phyloP scores from a whole-genome alignment of 495 filamentous ascomycete genomes.

The Penicillium chermesinum region DNA sequence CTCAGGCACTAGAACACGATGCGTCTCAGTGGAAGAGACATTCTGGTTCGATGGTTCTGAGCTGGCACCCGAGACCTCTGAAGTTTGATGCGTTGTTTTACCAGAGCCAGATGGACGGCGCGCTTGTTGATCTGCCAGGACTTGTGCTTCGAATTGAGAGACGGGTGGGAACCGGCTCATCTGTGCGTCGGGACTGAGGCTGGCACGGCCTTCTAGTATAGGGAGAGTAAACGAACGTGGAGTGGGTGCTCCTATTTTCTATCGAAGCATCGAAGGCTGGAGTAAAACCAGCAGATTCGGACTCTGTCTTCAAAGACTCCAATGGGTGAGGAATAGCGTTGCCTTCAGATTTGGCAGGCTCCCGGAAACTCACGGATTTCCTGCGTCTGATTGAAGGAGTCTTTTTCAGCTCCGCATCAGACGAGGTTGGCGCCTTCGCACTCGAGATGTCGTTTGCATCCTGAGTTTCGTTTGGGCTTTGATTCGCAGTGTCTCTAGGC shows the following conservation, averaged over 20 bases:
- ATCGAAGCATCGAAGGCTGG: conserved; percentile 16
- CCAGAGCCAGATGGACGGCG: neutral
- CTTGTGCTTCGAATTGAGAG: conserved; percentile 40
- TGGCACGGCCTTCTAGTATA: neutral
- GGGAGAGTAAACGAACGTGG: neutral
- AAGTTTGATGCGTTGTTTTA: neutral
- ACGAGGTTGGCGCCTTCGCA: neutral
- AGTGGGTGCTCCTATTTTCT: conserved; percentile 9
- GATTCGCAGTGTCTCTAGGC: neutral
- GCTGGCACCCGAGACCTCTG: neutral
- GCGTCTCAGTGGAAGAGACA: neutral
- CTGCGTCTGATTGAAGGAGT: conserved; percentile 3
- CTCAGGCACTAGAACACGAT: neutral
- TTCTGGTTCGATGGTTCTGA: too few relatives aligned
- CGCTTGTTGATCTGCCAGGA: conserved; percentile 24
- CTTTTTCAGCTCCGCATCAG: neutral
- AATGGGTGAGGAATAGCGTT: neutral
- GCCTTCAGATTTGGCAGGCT: neutral
- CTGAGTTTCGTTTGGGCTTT: neutral
- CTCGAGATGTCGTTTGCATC: neutral
- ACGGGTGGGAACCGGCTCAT: conserved; percentile 40
- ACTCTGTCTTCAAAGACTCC: neutral
- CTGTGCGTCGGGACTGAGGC: conserved; percentile 21
- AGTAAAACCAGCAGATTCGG: neutral
- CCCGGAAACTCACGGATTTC: conserved; percentile 19